These are phyloP conservation scores for Populus euphratica DNA, from an alignment of 345 rosid genomes.

Conservation along the genomic window DNA sequence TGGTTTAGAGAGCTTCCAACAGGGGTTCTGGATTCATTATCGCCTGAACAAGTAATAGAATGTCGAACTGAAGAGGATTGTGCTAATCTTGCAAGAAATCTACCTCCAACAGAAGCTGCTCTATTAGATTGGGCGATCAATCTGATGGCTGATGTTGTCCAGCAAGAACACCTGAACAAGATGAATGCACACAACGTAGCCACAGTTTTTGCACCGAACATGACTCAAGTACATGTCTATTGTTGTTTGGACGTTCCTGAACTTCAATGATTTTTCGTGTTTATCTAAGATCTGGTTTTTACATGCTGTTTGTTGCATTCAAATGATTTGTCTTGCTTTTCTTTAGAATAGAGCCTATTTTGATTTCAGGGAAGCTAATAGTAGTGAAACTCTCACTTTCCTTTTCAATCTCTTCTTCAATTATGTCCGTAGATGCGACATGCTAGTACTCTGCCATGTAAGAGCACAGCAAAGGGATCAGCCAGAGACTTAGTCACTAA, in stretches of 20 bases:
- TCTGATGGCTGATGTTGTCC: constrained; percentile 27
- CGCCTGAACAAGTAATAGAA: constrained; percentile 24
- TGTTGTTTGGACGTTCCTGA: background rate
- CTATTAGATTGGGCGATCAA: constrained; percentile 27
- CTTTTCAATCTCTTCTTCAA: background rate
- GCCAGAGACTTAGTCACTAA: background rate
- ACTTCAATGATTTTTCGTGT: background rate
- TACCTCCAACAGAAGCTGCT: constrained; percentile 25
- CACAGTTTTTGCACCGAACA: constrained; percentile 29
- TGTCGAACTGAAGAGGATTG: constrained; percentile 23
- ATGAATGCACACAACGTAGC: constrained; percentile 30
- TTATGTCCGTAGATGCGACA: background rate
- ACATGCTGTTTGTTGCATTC: background rate
- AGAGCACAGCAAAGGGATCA: background rate
- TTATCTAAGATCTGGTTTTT: background rate
- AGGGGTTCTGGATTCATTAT: constrained; percentile 26
- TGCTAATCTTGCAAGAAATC: constrained; percentile 16
- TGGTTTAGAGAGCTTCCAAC: constrained; percentile 30
- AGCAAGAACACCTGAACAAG: constrained; percentile 22
- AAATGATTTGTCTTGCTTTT: background rate
- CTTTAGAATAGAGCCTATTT: background rate
- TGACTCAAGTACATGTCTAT: constrained; percentile 17
- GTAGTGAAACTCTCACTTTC: background rate
- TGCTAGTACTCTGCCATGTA: background rate
- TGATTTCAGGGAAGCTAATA: background rate